A percentile compares a stretch with the other conserved stretches of the same genome.
Conservation (phyloP, 306 rosid species). For the Luffa acutangula region DNA sequence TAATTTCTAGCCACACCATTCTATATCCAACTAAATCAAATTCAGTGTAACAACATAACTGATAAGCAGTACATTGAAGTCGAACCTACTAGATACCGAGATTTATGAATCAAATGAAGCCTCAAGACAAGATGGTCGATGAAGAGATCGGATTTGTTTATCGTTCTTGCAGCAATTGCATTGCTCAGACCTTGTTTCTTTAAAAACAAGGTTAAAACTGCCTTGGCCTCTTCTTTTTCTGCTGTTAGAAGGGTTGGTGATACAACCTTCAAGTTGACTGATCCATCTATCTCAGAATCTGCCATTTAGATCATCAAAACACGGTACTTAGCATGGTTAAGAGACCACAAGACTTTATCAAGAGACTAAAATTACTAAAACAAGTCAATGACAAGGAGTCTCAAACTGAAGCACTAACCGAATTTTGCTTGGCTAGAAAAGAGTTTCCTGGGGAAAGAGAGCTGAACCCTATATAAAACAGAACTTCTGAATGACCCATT, state of each 20-base stretch:
- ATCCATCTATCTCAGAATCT: slow-evolving; percentile 42
- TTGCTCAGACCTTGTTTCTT: slow-evolving; percentile 76
- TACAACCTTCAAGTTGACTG: slow-evolving; percentile 30
- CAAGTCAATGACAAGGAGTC: neutral
- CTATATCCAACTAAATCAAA: neutral
- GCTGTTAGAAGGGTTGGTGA: slow-evolving; percentile 62
- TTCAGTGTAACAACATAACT: neutral
- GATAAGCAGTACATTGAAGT: slow-evolving; percentile 20
- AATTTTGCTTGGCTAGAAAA: slow-evolving; percentile 48
- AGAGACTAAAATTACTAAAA: neutral
- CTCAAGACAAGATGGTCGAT: slow-evolving; percentile 62
- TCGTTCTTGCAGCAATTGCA: slow-evolving; percentile 62
- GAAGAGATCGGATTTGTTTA: slow-evolving; percentile 63
- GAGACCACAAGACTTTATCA: neutral
- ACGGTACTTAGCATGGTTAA: slow-evolving; percentile 2
- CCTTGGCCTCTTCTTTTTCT: slow-evolving; percentile 95
- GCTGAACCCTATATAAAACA: slow-evolving; percentile 36
- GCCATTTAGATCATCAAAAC: slow-evolving; percentile 17
- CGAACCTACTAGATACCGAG: slow-evolving; percentile 94
- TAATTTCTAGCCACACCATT: slow-evolving; percentile 1
- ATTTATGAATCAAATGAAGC: slow-evolving; percentile 76
- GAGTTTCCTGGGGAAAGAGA: slow-evolving; percentile 32
- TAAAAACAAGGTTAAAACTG: slow-evolving; percentile 66
- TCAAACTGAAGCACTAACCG: slow-evolving; percentile 31
- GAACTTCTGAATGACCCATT: neutral